A percentile compares a stretch with the other conserved stretches of the same genome.
Conservation (phyloP, 208 protist species). For the Tritrichomonas musculus region DNA sequence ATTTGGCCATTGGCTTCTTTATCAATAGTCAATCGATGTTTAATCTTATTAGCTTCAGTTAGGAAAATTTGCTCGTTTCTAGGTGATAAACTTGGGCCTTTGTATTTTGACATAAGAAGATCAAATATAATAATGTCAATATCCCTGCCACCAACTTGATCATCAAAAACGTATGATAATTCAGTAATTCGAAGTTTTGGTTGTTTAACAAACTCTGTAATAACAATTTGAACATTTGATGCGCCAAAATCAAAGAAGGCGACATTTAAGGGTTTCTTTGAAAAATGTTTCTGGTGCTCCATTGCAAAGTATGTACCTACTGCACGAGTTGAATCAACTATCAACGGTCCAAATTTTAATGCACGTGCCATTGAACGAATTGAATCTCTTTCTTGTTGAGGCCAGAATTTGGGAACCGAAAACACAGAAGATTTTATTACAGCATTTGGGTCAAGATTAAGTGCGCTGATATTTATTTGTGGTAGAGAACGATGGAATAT, state of each 20-base stretch:
- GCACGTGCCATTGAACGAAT: neutral
- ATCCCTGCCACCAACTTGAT: neutral
- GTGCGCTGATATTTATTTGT: neutral
- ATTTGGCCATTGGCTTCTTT: neutral
- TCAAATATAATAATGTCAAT: neutral
- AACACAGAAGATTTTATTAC: neutral
- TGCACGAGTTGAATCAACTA: neutral
- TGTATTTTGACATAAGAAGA: neutral
- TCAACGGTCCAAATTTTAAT: neutral
- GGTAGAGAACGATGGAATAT: neutral
- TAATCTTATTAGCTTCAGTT: neutral
- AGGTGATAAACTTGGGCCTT: neutral
- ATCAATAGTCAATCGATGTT: neutral
- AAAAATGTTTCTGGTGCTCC: neutral
- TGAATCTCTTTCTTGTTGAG: neutral
- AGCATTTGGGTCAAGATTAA: neutral
- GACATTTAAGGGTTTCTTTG: neutral
- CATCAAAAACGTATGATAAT: neutral
- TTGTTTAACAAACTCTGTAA: neutral
- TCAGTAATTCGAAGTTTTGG: neutral
- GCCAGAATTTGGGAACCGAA: neutral
- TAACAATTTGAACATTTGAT: neutral
- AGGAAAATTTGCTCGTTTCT: neutral
- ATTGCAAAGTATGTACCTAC: neutral
- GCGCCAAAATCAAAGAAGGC: neutral